phyloP scores from a whole-genome alignment of 2,329 filamentous ascomycete genomes.

The Colletotrichum euphorbiae region DNA sequence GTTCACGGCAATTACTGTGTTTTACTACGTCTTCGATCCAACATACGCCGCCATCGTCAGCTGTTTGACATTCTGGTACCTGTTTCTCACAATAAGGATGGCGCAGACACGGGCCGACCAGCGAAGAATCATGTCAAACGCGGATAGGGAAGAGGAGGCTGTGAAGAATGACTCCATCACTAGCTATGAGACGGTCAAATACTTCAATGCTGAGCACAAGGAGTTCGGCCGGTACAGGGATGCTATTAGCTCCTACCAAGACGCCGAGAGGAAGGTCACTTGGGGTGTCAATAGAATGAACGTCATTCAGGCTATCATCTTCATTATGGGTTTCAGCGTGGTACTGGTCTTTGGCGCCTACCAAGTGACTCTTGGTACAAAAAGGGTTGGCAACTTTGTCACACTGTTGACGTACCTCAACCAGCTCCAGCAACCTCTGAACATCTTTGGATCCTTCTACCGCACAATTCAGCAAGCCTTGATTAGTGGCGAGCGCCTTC shows the following conservation, averaged over 20 bases:
- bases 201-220: slow-evolving; percentile 86
- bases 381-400: slow-evolving; percentile 78
- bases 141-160: slow-evolving; percentile 93
- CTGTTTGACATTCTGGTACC: slow-evolving; percentile 94
- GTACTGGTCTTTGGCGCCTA: slow-evolving; percentile 81
- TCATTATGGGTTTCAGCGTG: slow-evolving; percentile 79
- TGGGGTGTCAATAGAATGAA: slow-evolving; percentile 85
- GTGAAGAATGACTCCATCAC: slow-evolving; percentile 99
- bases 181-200: slow-evolving; percentile 96
- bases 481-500: slow-evolving; percentile 95
- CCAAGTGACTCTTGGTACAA: slow-evolving; percentile 76
- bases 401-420: slow-evolving; percentile 80
- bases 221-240: slow-evolving; percentile 80
- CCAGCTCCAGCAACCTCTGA: slow-evolving; percentile 83
- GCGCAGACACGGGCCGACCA: slow-evolving; percentile 93
- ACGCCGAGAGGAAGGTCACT: slow-evolving; percentile 80
- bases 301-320: slow-evolving; percentile 82
- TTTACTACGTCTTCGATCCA: slow-evolving; percentile 79
- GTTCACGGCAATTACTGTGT: slow-evolving; percentile 84
- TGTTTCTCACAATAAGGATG: slow-evolving; percentile 96
- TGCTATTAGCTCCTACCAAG: slow-evolving; percentile 78
- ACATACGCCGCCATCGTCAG: slow-evolving; percentile 87
- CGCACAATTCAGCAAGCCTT: slow-evolving; percentile 94
- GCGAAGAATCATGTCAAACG: slow-evolving; percentile 93
- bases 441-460: slow-evolving; percentile 96